Base-by-base conservation (phyloP, 2,329 filamentous ascomycete genomes). In the Aspergillus ochraceoroseus region DNA sequence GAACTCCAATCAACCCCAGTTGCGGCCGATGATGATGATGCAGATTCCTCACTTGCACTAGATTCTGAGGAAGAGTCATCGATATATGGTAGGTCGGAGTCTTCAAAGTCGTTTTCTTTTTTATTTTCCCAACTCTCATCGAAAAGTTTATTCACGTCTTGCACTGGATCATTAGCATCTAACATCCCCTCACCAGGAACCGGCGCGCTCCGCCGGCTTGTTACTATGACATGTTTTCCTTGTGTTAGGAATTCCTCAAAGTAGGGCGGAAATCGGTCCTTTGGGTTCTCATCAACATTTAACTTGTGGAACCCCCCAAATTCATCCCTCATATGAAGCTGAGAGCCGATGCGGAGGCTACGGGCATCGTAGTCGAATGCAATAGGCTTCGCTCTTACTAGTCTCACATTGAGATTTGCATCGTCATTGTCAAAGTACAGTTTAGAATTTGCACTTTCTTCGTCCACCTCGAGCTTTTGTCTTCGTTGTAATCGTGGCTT, bases 341-440 rank as follows among this genome's bases (percentile, higher is more conserved):
- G 17, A 1, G 34, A 37, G 25, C 34, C 34, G n/a, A 37, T 37
- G 17, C 34, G 34, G 9, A 37, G n/a, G 15, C 6, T 8, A 5
- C 11, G 18, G 17, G 18, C 15, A 22, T 37, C 26, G n/a, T 20
- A 25, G 4, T 17, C 20, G 17, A 33, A 33, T 14, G 32, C 19
- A 0, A 33, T n/a, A 5, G 20, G 12, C 3, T 33, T 17, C 7
- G 20, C 12, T 2, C 19, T 14, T n/a, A 19, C 32, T 3, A n/a
- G 3, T 20, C 3, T 32, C 12, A 6, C 2, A n/a, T 18, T 20
- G 9, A 12, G n/a, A 20, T 32, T 6, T 7, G 29, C 13, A 9
- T 18, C 29, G 5, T 18, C 30, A 18, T 19, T 19, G 4, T 19
- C 22, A 18, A 32, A 19, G 12, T 19, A 32, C 4, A 32, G 30